Conservation (phyloP, 2,329 filamentous ascomycete genomes). For the Trichoderma pleuroti region DNA sequence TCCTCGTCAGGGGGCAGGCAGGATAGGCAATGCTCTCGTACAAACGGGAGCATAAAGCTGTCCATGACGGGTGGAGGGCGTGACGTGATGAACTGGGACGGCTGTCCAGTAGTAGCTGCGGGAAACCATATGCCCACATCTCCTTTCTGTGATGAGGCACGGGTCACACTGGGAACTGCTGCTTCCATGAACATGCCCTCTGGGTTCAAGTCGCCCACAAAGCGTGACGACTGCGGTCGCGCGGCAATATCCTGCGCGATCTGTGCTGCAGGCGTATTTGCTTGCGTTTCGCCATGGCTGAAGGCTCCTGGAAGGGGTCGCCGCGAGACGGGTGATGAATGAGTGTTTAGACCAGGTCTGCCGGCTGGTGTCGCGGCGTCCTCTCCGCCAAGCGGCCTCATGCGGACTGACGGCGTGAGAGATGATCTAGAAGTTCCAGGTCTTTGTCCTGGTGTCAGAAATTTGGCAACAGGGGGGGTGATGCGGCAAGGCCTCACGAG, state of each 20-base stretch:
- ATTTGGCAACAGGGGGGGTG: not conserved
- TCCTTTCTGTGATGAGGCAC: constrained; percentile 43
- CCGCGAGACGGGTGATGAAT: not conserved
- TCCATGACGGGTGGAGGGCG: constrained; percentile 40
- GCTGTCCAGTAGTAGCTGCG: constrained; percentile 26
- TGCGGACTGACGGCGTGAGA: not conserved
- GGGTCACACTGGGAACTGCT: constrained; percentile 36
- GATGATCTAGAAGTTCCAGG: constrained; percentile 13
- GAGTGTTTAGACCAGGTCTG: not conserved
- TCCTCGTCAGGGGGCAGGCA: constrained; percentile 47
- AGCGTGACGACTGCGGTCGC: constrained; percentile 40
- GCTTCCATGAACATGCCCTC: constrained; percentile 58
- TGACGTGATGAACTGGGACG: constrained; percentile 38
- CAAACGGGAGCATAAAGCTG: constrained; percentile 40
- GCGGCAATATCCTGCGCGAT: constrained; percentile 19
- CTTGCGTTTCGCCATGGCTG: not conserved
- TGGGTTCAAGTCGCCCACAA: constrained; percentile 58
- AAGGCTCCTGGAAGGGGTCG: not conserved
- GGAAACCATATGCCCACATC: constrained; percentile 56
- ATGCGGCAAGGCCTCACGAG: constrained; percentile 27
- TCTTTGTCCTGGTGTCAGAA: not conserved
- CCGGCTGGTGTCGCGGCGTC: not conserved
- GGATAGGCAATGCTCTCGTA: constrained; percentile 44
- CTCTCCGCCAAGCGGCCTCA: not conserved
- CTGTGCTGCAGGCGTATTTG: not conserved